Percentiles rank a stretch among this genome's conserved stretches.
Evolutionary conservation across 495 filamentous ascomycete species (phyloP).

Genomic region (Podospora pseudopauciseta): DNA sequence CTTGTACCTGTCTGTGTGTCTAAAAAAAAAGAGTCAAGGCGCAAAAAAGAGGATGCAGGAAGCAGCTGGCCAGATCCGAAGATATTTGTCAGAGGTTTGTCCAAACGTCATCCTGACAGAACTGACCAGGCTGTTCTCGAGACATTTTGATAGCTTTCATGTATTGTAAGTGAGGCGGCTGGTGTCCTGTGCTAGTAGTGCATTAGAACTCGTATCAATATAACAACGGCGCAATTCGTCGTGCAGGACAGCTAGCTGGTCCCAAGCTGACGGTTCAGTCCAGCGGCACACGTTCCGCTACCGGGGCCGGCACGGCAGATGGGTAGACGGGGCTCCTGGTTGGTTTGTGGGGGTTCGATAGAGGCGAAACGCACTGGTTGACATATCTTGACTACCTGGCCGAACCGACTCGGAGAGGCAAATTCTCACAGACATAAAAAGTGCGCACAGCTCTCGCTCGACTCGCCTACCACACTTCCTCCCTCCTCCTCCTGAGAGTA

Average conservation of each 20-base stretch:
- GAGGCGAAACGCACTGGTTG: background rate
- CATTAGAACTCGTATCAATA: background rate
- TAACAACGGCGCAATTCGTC: background rate
- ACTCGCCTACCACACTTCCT: background rate
- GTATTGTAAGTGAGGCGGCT: background rate
- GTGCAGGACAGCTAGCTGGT: background rate
- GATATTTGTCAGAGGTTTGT: background rate
- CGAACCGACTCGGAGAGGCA: background rate
- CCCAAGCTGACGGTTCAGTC: background rate
- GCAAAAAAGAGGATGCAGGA: background rate
- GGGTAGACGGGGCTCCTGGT: background rate
- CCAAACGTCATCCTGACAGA: slow-evolving; percentile 1
- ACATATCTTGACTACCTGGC: background rate
- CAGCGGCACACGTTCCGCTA: background rate
- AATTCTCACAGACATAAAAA: background rate
- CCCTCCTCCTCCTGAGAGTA: background rate
- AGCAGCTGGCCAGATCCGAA: background rate
- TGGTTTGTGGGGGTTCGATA: background rate
- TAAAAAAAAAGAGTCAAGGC: background rate
- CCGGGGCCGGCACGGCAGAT: background rate
- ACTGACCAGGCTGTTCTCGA: background rate
- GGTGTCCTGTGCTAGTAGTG: background rate
- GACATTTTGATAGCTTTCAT: background rate
- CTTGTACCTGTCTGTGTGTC: background rate
- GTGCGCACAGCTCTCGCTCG: background rate